Percentiles rank a stretch among this genome's conserved stretches.
phyloP scores from a whole-genome alignment of 495 filamentous ascomycete species.

The Xylaria flabelliformis region DNA sequence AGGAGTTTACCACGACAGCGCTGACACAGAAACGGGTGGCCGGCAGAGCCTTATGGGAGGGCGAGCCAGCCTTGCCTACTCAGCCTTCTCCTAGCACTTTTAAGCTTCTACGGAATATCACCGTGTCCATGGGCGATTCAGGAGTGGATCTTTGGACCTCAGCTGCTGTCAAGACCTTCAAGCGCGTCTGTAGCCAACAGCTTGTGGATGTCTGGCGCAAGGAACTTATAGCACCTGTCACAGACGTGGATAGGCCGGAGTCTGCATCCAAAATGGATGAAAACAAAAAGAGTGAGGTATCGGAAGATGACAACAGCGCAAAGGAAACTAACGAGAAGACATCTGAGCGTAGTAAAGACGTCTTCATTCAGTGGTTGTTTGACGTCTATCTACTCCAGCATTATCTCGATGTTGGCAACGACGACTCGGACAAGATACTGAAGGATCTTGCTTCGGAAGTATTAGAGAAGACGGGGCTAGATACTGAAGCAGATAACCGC shows the following conservation, averaged over 20 bases:
- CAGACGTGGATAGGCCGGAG: neutral
- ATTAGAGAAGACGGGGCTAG: constrained; percentile 53
- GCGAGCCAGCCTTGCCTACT: constrained; percentile 73
- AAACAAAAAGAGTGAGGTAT: constrained; percentile 21
- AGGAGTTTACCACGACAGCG: constrained; percentile 47
- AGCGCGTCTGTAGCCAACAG: constrained; percentile 56
- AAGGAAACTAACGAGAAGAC: constrained; percentile 22
- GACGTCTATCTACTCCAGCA: constrained; percentile 72
- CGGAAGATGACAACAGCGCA: constrained; percentile 27
- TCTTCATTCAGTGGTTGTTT: constrained; percentile 76
- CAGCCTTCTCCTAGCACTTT: constrained; percentile 82
- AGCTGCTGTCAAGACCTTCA: constrained; percentile 68
- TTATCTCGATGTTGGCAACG: constrained; percentile 40
- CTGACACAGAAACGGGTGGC: constrained; percentile 49
- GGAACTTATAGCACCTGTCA: constrained; percentile 35
- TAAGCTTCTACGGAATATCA: constrained; percentile 70
- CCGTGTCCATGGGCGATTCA: constrained; percentile 67
- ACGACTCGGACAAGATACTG: constrained; percentile 47
- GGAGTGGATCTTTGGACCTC: constrained; percentile 88
- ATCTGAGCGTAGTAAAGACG: constrained; percentile 52
- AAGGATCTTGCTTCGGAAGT: constrained; percentile 54
- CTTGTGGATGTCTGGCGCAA: constrained; percentile 52
- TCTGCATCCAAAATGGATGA: constrained; percentile 25
- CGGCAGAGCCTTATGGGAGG: constrained; percentile 76
- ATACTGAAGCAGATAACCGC: constrained; percentile 50